Conservation (phyloP, 345 rosid genomes). For the Linum lewisii region DNA sequence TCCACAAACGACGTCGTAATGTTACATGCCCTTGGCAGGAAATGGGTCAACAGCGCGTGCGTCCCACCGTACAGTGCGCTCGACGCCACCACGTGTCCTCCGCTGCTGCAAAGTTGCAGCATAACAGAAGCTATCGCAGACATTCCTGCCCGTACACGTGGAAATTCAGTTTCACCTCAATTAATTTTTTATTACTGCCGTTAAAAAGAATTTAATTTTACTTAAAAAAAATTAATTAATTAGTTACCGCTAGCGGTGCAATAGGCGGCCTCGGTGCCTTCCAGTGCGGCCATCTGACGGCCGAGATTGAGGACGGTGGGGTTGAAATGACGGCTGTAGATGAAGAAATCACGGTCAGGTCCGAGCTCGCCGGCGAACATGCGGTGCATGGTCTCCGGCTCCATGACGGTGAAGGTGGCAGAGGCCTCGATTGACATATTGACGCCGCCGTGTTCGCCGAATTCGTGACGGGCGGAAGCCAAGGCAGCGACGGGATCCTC, state of each 20-base stretch:
- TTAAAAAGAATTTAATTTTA: not conserved
- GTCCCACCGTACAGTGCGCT: slow-evolving; percentile 79
- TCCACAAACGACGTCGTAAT: slow-evolving; percentile 83
- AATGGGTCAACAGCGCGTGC: slow-evolving; percentile 79
- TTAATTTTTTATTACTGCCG: not conserved
- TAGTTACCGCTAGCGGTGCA: slow-evolving; percentile 87
- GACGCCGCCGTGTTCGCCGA: slow-evolving; percentile 97
- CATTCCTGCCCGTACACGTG: slow-evolving; percentile 45
- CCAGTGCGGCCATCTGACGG: slow-evolving; percentile 97
- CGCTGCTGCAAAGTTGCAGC: slow-evolving; percentile 87
- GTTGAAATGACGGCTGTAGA: slow-evolving; percentile 96
- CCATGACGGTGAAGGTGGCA: slow-evolving; percentile 99
- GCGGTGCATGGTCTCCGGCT: slow-evolving; percentile 85
- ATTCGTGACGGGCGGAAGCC: slow-evolving; percentile 73
- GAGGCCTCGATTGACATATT: slow-evolving; percentile 99
- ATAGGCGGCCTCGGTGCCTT: slow-evolving; percentile 95
- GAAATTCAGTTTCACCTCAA: not conserved
- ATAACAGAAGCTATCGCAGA: slow-evolving; percentile 88
- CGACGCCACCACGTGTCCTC: slow-evolving; percentile 92
- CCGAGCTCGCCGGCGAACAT: slow-evolving; percentile 96
- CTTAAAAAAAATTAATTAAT: not conserved
- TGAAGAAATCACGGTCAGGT: slow-evolving; percentile 85
- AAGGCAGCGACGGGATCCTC: slow-evolving; percentile 74
- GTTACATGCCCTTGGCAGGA: slow-evolving; percentile 71
- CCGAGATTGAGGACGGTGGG: slow-evolving; percentile 88